A percentile compares a stretch with the other conserved stretches of the same genome.
phyloP scores from a whole-genome alignment of 768 basidiomycete genomes.

The Trichaptum fuscoviolaceum region DNA sequence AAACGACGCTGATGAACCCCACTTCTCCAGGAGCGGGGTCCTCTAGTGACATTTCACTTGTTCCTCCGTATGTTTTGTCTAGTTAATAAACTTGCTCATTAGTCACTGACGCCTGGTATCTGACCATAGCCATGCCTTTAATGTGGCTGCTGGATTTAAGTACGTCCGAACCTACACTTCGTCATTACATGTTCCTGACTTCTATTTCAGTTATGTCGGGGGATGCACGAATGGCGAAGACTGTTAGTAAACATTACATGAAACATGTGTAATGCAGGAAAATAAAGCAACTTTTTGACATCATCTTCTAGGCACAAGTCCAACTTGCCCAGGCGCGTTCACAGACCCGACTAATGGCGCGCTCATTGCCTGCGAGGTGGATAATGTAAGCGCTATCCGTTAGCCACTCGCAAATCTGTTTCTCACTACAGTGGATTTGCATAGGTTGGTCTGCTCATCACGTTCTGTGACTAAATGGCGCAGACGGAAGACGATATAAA shows the following conservation, averaged over 20 bases:
- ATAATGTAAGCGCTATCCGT: constrained; percentile 27
- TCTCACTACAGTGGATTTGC: constrained; percentile 18
- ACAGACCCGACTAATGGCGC: constrained; percentile 26
- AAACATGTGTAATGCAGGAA: not conserved
- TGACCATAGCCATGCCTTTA: constrained; percentile 31
- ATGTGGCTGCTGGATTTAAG: constrained; percentile 36
- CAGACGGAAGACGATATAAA: no score
- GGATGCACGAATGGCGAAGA: constrained; percentile 38
- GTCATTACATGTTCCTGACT: not conserved
- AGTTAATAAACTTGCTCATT: constrained; percentile 1
- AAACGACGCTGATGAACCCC: constrained; percentile 34
- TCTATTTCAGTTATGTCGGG: constrained; percentile 30
- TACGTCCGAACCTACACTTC: constrained; percentile 12
- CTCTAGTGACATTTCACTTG: constrained; percentile 32
- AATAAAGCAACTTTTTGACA: not conserved
- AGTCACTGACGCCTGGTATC: constrained; percentile 12
- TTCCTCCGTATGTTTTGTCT: constrained; percentile 33
- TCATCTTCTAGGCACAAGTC: constrained; percentile 17
- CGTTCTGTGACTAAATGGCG: constrained; percentile 22
- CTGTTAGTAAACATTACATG: constrained; percentile 28
- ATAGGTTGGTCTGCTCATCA: constrained; percentile 25
- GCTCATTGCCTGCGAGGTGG: constrained; percentile 33
- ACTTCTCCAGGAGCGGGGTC: constrained; percentile 27
- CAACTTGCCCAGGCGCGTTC: constrained; percentile 34
- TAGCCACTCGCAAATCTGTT: not conserved